Evolutionary conservation across 2,329 filamentous ascomycete genomes (phyloP).

Genomic region (Cytospora paraplurivora): DNA sequence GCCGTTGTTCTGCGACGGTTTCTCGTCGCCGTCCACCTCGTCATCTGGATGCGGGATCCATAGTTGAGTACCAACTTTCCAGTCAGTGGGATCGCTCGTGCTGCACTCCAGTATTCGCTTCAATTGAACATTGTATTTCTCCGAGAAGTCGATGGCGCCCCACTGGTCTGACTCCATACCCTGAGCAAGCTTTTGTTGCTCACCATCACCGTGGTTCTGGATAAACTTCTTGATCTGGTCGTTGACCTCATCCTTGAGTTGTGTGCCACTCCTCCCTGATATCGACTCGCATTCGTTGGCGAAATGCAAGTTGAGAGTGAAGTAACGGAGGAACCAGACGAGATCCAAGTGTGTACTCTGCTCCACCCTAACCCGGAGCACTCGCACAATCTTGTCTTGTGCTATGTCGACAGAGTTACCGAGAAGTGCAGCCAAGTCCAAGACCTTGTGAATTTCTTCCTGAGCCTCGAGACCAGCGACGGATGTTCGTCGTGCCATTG

Average conservation of each 20-base stretch:
- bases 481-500: constrained; percentile 44
- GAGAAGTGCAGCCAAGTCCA: constrained; percentile 77
- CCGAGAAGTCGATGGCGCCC: constrained; percentile 74
- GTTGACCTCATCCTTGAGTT: constrained; percentile 78
- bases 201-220: constrained; percentile 67
- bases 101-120: constrained; percentile 68
- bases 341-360: constrained; percentile 70
- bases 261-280: constrained; percentile 74
- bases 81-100: constrained; percentile 68
- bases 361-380: constrained; percentile 75
- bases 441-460: constrained; percentile 73
- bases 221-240: constrained; percentile 82
- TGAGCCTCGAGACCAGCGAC: constrained; percentile 55
- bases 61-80: constrained; percentile 63
- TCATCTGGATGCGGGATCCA: constrained; percentile 53
- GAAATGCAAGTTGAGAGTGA: constrained; percentile 79
- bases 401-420: constrained; percentile 80
- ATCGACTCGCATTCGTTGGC: constrained; percentile 85
- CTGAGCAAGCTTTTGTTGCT: constrained; percentile 74
- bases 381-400: constrained; percentile 74
- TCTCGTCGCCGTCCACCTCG: constrained; percentile 36
- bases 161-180: constrained; percentile 81
- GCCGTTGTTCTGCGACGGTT: constrained; percentile 49
- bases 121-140: constrained; percentile 62
- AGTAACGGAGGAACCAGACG: constrained; percentile 75